A percentile compares a stretch with the other conserved stretches of the same genome.
These are phyloP conservation scores for Lentinula guzmanii DNA, from an alignment of 768 basidiomycete genomes.

Conservation along the genomic window DNA sequence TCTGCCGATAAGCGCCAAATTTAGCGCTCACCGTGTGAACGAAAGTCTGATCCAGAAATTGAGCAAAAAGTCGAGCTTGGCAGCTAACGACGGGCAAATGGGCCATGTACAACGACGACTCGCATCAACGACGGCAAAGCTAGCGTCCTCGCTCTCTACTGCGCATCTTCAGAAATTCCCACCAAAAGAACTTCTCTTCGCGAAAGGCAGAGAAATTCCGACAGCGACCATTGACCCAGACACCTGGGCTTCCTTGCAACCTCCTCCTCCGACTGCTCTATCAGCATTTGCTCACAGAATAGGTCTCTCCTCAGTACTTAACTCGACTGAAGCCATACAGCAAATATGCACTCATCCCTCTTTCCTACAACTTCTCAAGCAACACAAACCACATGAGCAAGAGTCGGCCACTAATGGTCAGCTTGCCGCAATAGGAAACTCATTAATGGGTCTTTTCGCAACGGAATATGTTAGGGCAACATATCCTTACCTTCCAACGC, in stretches of 20 bases:
- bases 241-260: conserved; percentile 66
- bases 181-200: conserved; percentile 45
- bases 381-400: conserved; percentile 50
- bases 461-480: conserved; percentile 74
- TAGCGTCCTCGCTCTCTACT: conserved; percentile 41
- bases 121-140: conserved; percentile 2
- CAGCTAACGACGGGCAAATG: conserved; percentile 4
- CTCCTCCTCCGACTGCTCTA: conserved; percentile 65
- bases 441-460: conserved; percentile 86
- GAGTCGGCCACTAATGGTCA: conserved; percentile 65
- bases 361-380: conserved; percentile 47
- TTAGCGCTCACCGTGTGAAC: not conserved
- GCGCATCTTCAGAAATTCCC: conserved; percentile 54
- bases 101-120: conserved; percentile 5
- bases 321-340: conserved; percentile 48
- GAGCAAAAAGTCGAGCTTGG: not conserved
- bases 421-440: conserved; percentile 74
- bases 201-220: conserved; percentile 22
- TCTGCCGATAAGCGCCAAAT: too few relatives aligned
- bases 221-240: conserved; percentile 53
- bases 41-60: not conserved
- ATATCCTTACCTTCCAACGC: conserved; percentile 89
- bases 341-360: conserved; percentile 82
- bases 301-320: conserved; percentile 57
- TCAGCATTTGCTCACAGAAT: conserved; percentile 73